Evolutionary conservation across 345 rosid genomes (phyloP), one percentile per base, ranked within the genome.

Genomic region (Turritis glabra): DNA sequence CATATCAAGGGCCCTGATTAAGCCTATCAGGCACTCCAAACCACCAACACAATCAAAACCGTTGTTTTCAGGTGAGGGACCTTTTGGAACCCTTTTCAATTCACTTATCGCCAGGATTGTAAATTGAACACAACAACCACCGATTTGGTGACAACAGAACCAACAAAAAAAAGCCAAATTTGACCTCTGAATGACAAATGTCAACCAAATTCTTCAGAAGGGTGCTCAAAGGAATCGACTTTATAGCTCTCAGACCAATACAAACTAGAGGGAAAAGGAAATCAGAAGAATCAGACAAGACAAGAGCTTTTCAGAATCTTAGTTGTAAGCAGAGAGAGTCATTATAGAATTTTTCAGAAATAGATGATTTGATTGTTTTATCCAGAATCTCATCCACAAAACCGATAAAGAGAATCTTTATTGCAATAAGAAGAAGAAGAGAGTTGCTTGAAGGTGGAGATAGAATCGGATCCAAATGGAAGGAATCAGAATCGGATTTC

Each of bases 1-100:
- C 99, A 90, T 87, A 79, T 88, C 89, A 43, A 95, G 99, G 96
- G 97, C 99, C 90, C 99, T 92, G 90, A 95, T 71, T 55, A 95
- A 77, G 71, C 71, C 80, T 77, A 90, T 72, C 73, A 94, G 41
- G 85, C 98, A 94, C 82, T 94, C 97, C 87, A 94, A 89, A 82
- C 89, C 98, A 87, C 85, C 93, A 77, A 77, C 46, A 71, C 87
- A 87, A 47, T 81, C 73, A 13, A 64, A 67, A 68, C 91, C 86
- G 4, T 77, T 59, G 67, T 68, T 83, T 80, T 83, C 95, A 19
- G 81, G 53, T 47, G 88, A 76, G 15, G 95, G 70, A 87, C 80
- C 92, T 89, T 88, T 87, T 65, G 77, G 22, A 52, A 67, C 61
- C 65, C 56, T 71, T 64, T 57, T 29, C 18, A 67, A 60, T 75